Conservation (phyloP, 106 monocot genomes). For the Dioscorea dumetorum region DNA sequence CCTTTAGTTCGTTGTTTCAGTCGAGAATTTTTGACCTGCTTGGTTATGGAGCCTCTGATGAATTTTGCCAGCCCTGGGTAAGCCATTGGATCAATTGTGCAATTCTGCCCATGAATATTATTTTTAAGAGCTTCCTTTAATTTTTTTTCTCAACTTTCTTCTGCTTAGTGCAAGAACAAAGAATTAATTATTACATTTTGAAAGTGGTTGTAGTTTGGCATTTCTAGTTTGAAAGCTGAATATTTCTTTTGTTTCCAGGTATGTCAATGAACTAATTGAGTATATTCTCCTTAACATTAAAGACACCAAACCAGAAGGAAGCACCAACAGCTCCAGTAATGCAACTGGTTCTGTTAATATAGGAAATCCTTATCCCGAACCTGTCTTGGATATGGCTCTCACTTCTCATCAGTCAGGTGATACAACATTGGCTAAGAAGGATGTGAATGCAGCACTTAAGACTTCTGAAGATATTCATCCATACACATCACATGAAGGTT, state of each 20-base stretch:
- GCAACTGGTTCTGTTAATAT: constrained; percentile 6
- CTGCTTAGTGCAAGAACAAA: no score
- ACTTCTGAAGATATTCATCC: constrained; percentile 13
- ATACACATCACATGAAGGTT: constrained; percentile 18
- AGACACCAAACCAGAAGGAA: constrained; percentile 16
- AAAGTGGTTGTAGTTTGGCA: no score
- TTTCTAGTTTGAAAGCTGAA: no score
- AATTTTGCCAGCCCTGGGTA: constrained; percentile 85
- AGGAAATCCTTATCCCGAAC: constrained; percentile 7
- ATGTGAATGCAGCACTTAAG: constrained; percentile 10
- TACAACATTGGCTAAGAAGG: constrained; percentile 17
- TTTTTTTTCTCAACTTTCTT: no score
- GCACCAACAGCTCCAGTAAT: constrained; percentile 9
- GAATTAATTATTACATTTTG: no score
- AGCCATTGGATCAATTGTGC: constrained; percentile 7
- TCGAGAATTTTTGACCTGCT: constrained; percentile 72
- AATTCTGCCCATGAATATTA: no score
- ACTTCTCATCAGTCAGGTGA: constrained; percentile 24
- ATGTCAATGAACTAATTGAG: constrained; percentile 92
- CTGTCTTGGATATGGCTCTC: constrained; percentile 10
- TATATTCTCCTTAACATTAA: constrained; percentile 46
- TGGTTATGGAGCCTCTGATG: constrained; percentile 87
- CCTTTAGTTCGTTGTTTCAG: constrained; percentile 64
- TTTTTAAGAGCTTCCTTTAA: not conserved
- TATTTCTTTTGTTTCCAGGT: constrained; percentile 36